Evolutionary conservation across 257 asterid genomes (phyloP).

Genomic region (Fraxinus excelsior): DNA sequence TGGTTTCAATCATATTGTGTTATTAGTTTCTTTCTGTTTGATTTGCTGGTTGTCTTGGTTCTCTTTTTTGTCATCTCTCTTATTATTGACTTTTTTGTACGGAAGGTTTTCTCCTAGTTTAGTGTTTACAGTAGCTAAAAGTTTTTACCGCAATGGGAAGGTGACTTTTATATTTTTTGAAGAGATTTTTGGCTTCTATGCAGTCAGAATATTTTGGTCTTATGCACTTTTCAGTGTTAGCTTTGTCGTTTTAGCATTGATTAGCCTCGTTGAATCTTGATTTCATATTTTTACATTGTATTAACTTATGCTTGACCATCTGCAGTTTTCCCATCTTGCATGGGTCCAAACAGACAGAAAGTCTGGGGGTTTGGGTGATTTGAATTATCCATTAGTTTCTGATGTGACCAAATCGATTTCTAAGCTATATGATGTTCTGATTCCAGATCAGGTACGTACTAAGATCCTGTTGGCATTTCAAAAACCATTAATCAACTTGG

Average conservation of each 20-base stretch:
- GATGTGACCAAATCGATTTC: slow-evolving; percentile 87
- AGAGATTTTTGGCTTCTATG: background rate
- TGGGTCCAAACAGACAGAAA: slow-evolving; percentile 99
- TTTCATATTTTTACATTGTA: background rate
- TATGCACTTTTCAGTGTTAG: background rate
- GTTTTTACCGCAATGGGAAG: background rate
- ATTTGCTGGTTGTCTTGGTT: background rate
- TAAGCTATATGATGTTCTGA: slow-evolving; percentile 62
- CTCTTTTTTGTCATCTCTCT: background rate
- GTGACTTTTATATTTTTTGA: background rate
- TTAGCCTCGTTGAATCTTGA: background rate
- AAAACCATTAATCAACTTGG: background rate
- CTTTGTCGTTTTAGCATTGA: background rate
- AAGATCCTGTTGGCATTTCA: background rate
- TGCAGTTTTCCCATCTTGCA: slow-evolving; percentile 74
- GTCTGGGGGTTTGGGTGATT: slow-evolving; percentile 94
- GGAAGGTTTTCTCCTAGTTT: background rate
- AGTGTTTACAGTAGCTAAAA: background rate
- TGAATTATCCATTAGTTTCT: slow-evolving; percentile 81
- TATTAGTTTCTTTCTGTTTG: background rate
- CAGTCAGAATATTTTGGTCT: background rate
- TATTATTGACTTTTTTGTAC: background rate
- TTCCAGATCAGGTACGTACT: slow-evolving; percentile 70
- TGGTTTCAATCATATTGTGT: no score
- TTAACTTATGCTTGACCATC: slow-evolving; percentile 19